Conservation (phyloP, 2,329 filamentous ascomycete species). For the Macrophomina tecta region DNA sequence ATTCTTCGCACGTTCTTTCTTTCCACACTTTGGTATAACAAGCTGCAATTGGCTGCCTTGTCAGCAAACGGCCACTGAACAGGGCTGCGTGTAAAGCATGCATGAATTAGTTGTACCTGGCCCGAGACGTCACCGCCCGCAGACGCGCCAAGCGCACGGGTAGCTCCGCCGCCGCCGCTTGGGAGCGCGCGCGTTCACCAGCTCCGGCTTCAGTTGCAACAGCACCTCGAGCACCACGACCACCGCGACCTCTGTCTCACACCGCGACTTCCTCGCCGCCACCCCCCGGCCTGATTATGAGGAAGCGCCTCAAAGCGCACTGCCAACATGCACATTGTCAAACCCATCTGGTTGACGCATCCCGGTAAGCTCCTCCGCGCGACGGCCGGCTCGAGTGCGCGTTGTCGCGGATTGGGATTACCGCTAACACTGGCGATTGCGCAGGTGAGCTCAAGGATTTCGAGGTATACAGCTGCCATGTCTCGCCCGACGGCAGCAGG, state of each 20-base stretch:
- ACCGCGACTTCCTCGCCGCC: conserved; percentile 6
- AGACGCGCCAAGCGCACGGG: conserved; percentile 22
- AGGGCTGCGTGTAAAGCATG: neutral
- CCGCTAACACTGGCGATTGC: conserved; percentile 32
- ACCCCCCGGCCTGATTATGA: conserved; percentile 27
- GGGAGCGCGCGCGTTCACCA: conserved; percentile 17
- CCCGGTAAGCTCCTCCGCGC: conserved; percentile 65
- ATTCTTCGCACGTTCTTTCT: too few relatives aligned
- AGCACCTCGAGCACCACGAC: conserved; percentile 17
- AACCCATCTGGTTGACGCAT: conserved; percentile 94
- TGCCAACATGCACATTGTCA: conserved; percentile 69
- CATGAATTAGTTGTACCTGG: conserved; percentile 14
- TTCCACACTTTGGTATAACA: too few relatives aligned
- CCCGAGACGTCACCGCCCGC: conserved; percentile 20
- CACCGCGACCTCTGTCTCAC: neutral
- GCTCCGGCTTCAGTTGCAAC: conserved; percentile 24
- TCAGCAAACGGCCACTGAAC: neutral
- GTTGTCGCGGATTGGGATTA: conserved; percentile 31
- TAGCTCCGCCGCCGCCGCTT: conserved; percentile 10
- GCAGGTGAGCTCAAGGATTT: conserved; percentile 97
- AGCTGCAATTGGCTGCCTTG: neutral
- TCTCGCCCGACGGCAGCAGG: conserved; percentile 90
- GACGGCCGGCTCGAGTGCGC: conserved; percentile 2
- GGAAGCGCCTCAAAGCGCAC: conserved; percentile 23
- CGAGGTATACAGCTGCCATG: conserved; percentile 97